A percentile compares a stretch with the other conserved stretches of the same genome.
Evolutionary conservation across 306 rosid species (phyloP).

Genomic region (Styphnolobium japonicum): DNA sequence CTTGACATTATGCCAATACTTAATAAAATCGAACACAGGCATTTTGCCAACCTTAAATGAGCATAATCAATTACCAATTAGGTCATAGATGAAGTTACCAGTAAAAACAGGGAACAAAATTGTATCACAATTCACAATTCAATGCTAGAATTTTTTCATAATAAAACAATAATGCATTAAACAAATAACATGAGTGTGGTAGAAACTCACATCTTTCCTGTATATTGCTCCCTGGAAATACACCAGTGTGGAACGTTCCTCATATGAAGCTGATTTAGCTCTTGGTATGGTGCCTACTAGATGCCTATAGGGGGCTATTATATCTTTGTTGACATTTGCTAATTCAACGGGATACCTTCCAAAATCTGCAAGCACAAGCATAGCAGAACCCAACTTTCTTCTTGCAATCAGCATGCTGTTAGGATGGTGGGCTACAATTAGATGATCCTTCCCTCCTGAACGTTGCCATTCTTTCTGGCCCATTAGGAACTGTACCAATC

Average conservation of each 20-base stretch:
- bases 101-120: not conserved
- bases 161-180: not conserved
- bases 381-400: slow-evolving; percentile 72
- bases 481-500: slow-evolving; percentile 59
- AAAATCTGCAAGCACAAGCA: slow-evolving; percentile 92
- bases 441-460: slow-evolving; percentile 74
- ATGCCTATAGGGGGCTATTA: slow-evolving; percentile 90
- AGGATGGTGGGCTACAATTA: slow-evolving; percentile 90
- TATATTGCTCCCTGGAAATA: slow-evolving; percentile 92
- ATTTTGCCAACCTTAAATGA: not conserved
- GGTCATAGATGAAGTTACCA: not conserved
- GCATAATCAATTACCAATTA: slow-evolving; percentile 8
- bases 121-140: not conserved
- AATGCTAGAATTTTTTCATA: not conserved
- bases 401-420: slow-evolving; percentile 86
- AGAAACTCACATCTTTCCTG: slow-evolving; percentile 89
- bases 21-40: not conserved
- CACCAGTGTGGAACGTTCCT: slow-evolving; percentile 63
- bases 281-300: slow-evolving; percentile 54
- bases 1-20: not conserved
- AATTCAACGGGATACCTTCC: slow-evolving; percentile 82
- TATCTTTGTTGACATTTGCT: slow-evolving; percentile 83
- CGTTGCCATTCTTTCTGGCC: slow-evolving; percentile 66
- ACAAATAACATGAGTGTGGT: slow-evolving; percentile 18
- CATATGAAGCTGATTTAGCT: slow-evolving; percentile 61